Evolutionary conservation across 2,329 filamentous ascomycete genomes (phyloP).

Genomic region (Monilinia vaccinii-corymbosi): DNA sequence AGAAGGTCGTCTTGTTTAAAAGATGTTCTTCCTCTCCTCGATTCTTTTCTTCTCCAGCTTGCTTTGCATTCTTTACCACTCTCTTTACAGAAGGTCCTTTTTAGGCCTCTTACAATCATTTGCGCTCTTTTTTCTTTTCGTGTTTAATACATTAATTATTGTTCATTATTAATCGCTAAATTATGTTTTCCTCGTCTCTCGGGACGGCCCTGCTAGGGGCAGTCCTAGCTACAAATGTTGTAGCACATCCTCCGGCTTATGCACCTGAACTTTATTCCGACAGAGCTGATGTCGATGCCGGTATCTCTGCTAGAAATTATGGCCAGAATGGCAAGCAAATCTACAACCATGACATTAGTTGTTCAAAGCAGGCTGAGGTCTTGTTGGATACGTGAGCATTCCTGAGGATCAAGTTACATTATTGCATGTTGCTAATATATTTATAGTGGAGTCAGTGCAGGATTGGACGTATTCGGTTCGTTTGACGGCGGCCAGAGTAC

Average conservation of each 20-base stretch:
- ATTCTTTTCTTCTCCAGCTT: background rate
- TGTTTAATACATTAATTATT: background rate
- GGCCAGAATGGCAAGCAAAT: background rate
- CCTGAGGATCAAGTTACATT: background rate
- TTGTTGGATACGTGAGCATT: conserved; percentile 19
- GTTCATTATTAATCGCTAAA: background rate
- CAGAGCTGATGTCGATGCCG: background rate
- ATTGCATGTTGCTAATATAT: background rate
- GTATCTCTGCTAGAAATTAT: background rate
- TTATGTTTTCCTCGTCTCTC: conserved; percentile 8
- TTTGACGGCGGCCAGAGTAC: background rate
- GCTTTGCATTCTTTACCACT: conserved; percentile 8
- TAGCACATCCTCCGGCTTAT: conserved; percentile 1
- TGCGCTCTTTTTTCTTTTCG: background rate
- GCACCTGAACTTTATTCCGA: background rate
- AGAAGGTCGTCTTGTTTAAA: conserved; percentile 1
- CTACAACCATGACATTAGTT: conserved; percentile 7
- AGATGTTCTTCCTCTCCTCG: background rate
- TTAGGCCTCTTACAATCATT: conserved; percentile 5
- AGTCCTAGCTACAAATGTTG: conserved; percentile 6
- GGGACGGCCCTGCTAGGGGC: conserved; percentile 9
- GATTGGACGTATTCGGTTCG: conserved; percentile 5
- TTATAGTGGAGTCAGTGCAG: conserved; percentile 6
- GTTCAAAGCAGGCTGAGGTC: conserved; percentile 12
- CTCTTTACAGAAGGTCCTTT: conserved; percentile 9